These are phyloP conservation scores for Populus simonii DNA, from an alignment of 345 rosid genomes.

Conservation along the genomic window DNA sequence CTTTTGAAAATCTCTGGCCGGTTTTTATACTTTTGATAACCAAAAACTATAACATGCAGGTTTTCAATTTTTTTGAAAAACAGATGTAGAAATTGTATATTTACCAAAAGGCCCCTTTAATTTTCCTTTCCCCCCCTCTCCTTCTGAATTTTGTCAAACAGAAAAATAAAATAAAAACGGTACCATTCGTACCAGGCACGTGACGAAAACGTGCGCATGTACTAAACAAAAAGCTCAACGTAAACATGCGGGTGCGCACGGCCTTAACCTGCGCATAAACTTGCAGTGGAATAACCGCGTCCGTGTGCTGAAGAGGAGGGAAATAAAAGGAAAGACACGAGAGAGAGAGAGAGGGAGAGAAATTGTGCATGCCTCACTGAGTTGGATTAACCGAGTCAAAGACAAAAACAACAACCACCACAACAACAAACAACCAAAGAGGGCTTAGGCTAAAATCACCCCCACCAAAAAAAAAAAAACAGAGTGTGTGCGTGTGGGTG, in stretches of 20 bases:
- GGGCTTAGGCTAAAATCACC: neutral
- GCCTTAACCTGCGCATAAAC: conserved; percentile 35
- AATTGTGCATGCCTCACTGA: neutral
- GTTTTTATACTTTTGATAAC: no score
- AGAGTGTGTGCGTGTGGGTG: conserved; percentile 7
- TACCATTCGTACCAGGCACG: neutral
- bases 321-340: conserved; percentile 15
- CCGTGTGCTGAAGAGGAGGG: conserved; percentile 26
- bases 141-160: neutral
- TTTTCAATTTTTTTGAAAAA: no score
- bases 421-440: conserved; percentile 3
- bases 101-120: no score
- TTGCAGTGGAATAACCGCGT: conserved; percentile 32
- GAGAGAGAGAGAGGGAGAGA: conserved; percentile 1
- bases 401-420: conserved; percentile 12
- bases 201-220: neutral
- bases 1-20: no score
- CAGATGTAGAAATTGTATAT: no score
- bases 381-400: conserved; percentile 26
- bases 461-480: conserved; percentile 11
- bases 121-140: neutral
- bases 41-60: no score
- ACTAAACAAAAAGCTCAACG: neutral
- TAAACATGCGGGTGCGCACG: conserved; percentile 12
- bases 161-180: neutral